Evolutionary conservation across 768 basidiomycete genomes (phyloP).

Genomic region (Tulasnella calospora): DNA sequence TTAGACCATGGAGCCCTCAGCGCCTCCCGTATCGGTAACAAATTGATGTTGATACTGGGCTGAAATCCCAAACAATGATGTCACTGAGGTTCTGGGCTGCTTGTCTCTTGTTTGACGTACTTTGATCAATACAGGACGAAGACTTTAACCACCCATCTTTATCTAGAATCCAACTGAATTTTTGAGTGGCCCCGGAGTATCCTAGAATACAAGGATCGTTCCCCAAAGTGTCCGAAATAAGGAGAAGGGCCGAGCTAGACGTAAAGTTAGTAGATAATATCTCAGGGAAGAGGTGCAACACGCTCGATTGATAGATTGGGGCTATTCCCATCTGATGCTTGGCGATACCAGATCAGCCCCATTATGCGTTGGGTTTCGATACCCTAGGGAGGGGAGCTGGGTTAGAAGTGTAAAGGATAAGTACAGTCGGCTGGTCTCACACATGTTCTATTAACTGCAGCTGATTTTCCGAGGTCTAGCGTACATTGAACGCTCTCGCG

Average conservation of each 20-base stretch:
- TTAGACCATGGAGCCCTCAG: not conserved
- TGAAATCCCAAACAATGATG: not conserved
- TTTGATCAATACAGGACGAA: not conserved
- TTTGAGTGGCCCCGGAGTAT: not conserved
- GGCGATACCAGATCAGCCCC: not conserved
- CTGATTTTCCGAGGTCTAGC: not conserved
- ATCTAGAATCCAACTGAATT: not conserved
- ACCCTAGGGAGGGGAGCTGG: not conserved
- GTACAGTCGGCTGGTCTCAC: not conserved
- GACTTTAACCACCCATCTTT: not conserved
- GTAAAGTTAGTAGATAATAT: slow-evolving; percentile 30
- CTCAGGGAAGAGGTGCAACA: not conserved
- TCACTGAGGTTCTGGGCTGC: not conserved
- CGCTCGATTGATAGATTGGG: not conserved
- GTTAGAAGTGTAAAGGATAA: not conserved
- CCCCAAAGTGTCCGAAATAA: not conserved
- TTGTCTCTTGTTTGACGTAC: not conserved
- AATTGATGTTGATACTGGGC: not conserved
- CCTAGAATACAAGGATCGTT: not conserved
- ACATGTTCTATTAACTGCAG: not conserved
- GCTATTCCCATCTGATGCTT: not conserved
- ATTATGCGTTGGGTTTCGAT: not conserved
- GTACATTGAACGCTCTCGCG: not conserved
- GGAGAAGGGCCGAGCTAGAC: not conserved
- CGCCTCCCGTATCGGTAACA: not conserved